A percentile compares a stretch with the other conserved stretches of the same genome.
phyloP scores from a whole-genome alignment of 169 alveolate genomes.

The Plasmodium gonderi region DNA sequence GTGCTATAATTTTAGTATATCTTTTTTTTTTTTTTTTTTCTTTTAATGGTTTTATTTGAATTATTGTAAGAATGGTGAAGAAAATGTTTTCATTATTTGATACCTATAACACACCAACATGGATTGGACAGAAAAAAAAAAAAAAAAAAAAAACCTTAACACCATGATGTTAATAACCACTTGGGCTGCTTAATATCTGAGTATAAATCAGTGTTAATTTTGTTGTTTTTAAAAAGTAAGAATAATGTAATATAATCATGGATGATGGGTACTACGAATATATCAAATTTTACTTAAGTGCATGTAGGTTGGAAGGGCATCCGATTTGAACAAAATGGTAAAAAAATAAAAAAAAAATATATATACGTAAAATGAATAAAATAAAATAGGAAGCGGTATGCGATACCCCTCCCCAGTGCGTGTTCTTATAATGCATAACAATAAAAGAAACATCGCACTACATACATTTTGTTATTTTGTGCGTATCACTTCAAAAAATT shows the following conservation, averaged over 20 bases:
- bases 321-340: background rate
- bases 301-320: background rate
- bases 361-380: background rate
- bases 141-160: background rate
- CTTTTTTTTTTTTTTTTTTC: background rate
- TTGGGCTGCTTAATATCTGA: conserved; percentile 17
- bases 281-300: background rate
- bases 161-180: background rate
- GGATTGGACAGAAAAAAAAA: background rate
- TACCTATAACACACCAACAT: background rate
- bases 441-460: background rate
- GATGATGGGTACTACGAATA: background rate
- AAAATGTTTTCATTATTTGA: background rate
- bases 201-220: background rate
- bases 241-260: background rate
- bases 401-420: background rate
- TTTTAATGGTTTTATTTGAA: background rate
- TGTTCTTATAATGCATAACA: background rate
- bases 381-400: background rate
- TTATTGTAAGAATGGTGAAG: background rate
- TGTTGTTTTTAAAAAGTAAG: background rate
- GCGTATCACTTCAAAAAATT: no score
- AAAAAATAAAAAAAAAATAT: background rate
- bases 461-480: background rate
- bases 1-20: no score